A percentile compares a stretch with the other conserved stretches of the same genome.
Conservation (phyloP, 306 rosid species). For the Quercus rubra region DNA sequence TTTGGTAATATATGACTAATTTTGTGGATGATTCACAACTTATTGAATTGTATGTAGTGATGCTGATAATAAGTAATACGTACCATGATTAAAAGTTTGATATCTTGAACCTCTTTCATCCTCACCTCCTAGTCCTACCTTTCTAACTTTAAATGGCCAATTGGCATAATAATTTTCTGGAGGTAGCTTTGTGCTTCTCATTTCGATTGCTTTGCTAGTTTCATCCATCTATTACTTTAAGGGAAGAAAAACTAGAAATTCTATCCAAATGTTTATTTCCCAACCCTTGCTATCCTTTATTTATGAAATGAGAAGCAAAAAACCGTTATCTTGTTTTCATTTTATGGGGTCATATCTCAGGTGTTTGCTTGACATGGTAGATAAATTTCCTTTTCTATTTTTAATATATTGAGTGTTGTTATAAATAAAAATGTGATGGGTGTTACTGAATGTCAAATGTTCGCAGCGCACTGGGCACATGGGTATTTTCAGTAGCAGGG, state of each 20-base stretch:
- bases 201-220: background rate
- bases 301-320: background rate
- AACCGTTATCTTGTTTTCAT: background rate
- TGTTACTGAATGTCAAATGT: constrained; percentile 21
- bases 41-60: background rate
- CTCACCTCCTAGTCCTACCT: too few relatives aligned
- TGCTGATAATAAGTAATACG: background rate
- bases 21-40: background rate
- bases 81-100: background rate
- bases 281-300: background rate
- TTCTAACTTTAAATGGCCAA: background rate
- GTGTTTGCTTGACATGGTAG: background rate
- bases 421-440: background rate
- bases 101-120: too few relatives aligned
- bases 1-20: background rate
- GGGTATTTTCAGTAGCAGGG: constrained; percentile 96
- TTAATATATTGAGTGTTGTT: background rate
- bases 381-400: background rate
- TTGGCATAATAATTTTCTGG: background rate
- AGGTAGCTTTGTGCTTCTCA: background rate
- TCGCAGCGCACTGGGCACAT: constrained; percentile 83
- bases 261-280: background rate
- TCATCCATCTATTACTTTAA: background rate
- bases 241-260: background rate
- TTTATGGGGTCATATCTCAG: background rate